phyloP scores from a whole-genome alignment of 257 asterid genomes.

The Salvia splendens region DNA sequence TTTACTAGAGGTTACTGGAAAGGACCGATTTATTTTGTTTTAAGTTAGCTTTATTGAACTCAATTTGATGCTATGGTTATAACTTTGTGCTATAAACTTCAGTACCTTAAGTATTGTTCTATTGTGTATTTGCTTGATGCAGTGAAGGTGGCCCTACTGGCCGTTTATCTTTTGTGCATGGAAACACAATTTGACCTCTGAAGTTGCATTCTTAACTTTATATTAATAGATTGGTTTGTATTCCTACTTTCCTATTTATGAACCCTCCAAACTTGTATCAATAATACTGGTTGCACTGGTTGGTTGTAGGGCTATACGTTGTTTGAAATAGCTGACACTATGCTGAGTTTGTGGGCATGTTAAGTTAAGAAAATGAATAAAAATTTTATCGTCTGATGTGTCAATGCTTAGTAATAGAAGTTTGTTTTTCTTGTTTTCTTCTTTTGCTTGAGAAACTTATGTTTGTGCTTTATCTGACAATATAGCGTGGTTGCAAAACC shows the following conservation, averaged over 20 bases:
- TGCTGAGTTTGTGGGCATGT: background rate
- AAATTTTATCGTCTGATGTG: conserved; percentile 8
- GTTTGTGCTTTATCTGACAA: background rate
- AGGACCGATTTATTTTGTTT: conserved; percentile 41
- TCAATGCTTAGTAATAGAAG: background rate
- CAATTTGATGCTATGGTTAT: conserved; percentile 40
- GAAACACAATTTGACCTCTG: conserved; percentile 16
- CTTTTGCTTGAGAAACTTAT: conserved; percentile 9
- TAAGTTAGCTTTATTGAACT: conserved; percentile 38
- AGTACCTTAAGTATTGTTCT: conserved; percentile 37
- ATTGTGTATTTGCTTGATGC: conserved; percentile 43
- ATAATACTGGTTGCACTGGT: conserved; percentile 3
- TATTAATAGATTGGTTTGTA: conserved; percentile 1
- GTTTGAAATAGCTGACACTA: background rate
- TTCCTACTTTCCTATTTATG: conserved; percentile 13
- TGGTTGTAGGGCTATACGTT: background rate
- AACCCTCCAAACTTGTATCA: conserved; percentile 5
- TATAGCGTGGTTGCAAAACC: background rate
- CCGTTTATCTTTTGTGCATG: conserved; percentile 31
- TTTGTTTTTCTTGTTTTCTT: background rate
- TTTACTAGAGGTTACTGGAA: conserved; percentile 43
- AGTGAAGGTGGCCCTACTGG: conserved; percentile 34
- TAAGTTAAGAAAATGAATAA: background rate
- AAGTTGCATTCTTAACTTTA: conserved; percentile 18
- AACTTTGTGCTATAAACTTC: conserved; percentile 40